Percentiles rank a stretch among this genome's conserved stretches.
These are phyloP conservation scores for Teunomyces kruisii DNA, from an alignment of 805 yeast genomes.

Conservation along the genomic window DNA sequence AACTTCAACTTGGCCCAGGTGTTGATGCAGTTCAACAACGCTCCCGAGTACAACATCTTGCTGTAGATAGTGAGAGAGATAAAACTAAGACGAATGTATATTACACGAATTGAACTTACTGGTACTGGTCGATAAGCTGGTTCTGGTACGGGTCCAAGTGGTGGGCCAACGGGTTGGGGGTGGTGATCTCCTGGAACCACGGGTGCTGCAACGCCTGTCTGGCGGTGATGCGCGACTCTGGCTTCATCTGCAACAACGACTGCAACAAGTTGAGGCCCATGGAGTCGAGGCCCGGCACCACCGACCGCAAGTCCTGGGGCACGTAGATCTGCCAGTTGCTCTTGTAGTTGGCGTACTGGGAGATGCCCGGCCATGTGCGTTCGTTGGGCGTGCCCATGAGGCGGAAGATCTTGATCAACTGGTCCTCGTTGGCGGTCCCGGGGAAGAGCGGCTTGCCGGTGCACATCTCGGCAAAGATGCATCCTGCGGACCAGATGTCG, in stretches of 20 bases:
- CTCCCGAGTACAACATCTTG: constrained; percentile 8
- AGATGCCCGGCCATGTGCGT: constrained; percentile 95
- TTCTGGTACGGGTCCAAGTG: constrained; percentile 35
- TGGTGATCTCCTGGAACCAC: constrained; percentile 76
- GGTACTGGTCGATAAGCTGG: constrained; percentile 13
- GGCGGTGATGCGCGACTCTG: constrained; percentile 59
- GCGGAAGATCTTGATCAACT: constrained; percentile 85
- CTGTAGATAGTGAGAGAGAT: not conserved
- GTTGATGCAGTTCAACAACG: constrained; percentile 12
- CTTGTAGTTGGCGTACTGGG: constrained; percentile 83
- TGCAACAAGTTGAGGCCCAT: constrained; percentile 68
- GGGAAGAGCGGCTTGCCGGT: constrained; percentile 97
- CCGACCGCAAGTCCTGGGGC: constrained; percentile 76
- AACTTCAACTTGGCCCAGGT: constrained; percentile 13
- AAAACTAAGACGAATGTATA: not conserved
- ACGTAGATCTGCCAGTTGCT: constrained; percentile 81
- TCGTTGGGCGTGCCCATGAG: constrained; percentile 97
- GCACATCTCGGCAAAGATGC: constrained; percentile 97
- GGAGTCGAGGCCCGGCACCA: constrained; percentile 69
- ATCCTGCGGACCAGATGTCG: constrained; percentile 98
- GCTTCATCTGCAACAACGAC: constrained; percentile 58
- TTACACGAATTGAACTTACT: not conserved
- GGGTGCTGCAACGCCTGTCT: constrained; percentile 67
- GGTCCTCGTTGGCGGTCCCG: constrained; percentile 95
- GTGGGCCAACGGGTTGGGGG: constrained; percentile 35